Base-by-base conservation (phyloP, 108 stramenopile species). In the Phaeodactylum tricornutum region DNA sequence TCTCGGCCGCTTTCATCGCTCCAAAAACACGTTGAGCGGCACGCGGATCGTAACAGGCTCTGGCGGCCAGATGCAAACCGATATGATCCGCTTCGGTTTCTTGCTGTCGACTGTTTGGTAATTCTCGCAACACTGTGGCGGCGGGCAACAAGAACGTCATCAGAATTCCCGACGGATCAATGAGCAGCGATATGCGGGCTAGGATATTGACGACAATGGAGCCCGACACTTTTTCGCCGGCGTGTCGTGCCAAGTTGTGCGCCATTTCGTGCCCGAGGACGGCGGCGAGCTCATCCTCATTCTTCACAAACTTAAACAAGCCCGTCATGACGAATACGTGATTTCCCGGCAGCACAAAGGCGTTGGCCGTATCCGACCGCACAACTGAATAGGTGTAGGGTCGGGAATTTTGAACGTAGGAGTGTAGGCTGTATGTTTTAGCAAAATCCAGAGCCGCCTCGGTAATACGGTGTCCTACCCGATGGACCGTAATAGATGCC, bases 21-120 rank as follows among this genome's bases (percentile, higher is more conserved):
- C 57, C 22, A 69, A 84, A 89, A 22, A 89, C 81, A 16, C 65
- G 67, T 35, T 71, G 64, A 2, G 81, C 75, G 9, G 83, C 75
- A 19, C 57, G 55, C 17, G 87, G 87, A 76, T 89, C 81, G 57
- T 80, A 89, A 62, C 87, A 89, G 20, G 87, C 87, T 35, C 62
- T 49, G 23, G 77, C 69, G 2, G 81, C 71, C 39, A 89, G 43
- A 16, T 75, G 52, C 25, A 89, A 41, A 29, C 87, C 87, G 65
- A 89, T 89, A n/a, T 60, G 33, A 67, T 89, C 87, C 20, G 87
- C 87, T 57, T 89, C 87, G 15, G 62, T 30, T 61, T 89, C 87
- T 59, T 78, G 76, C 34, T 61, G 64, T 47, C 87, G 62, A 12
- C 74, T 77, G 61, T 89, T 72, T 0, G 87, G 87, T 36, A 89